phyloP scores from a whole-genome alignment of 2,329 filamentous ascomycete genomes.

The Fusarium sp. region DNA sequence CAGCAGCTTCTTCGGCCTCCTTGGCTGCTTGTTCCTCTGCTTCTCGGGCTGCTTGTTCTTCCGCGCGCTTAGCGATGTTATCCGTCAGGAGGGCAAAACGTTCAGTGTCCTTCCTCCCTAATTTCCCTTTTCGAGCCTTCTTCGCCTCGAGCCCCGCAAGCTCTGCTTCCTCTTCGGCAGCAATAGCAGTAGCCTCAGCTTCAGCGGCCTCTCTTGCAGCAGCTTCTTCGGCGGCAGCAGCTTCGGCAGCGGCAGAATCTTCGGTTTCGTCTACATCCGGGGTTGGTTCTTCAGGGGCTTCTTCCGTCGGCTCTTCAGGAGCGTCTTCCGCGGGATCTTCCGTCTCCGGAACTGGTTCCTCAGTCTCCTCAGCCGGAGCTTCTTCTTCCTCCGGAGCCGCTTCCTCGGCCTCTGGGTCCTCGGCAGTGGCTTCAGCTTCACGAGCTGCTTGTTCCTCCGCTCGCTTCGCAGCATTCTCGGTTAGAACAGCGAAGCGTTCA shows the following conservation, averaged over 20 bases:
- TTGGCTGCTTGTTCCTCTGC: slow-evolving; percentile 33
- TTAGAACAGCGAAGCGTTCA: slow-evolving; percentile 32
- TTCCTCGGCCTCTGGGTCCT: slow-evolving; percentile 14
- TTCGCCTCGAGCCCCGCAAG: slow-evolving; percentile 57
- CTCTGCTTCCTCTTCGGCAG: slow-evolving; percentile 50
- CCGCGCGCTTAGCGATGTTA: slow-evolving; percentile 49
- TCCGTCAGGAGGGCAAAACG: slow-evolving; percentile 52
- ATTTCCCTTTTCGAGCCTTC: slow-evolving; percentile 60
- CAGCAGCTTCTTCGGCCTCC: slow-evolving; percentile 15
- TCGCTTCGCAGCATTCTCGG: slow-evolving; percentile 29
- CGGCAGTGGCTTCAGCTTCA: slow-evolving; percentile 32
- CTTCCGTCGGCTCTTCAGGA: not conserved
- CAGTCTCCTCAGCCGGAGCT: slow-evolving; percentile 32
- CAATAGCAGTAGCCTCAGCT: slow-evolving; percentile 43
- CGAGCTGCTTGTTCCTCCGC: slow-evolving; percentile 27
- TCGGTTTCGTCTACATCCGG: slow-evolving; percentile 10
- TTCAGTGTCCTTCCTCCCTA: slow-evolving; percentile 58
- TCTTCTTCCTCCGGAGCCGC: slow-evolving; percentile 9
- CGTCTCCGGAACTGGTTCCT: not conserved
- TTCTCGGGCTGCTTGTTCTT: slow-evolving; percentile 48
- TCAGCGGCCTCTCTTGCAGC: slow-evolving; percentile 41
- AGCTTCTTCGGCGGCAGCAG: slow-evolving; percentile 27
- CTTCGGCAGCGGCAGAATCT: slow-evolving; percentile 27
- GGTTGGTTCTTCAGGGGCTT: not conserved
- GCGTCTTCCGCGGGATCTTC: slow-evolving; percentile 17